Percentiles rank a stretch among this genome's conserved stretches.
phyloP scores from a whole-genome alignment of 108 stramenopile genomes.

The Pseudonitzschia pungens region DNA sequence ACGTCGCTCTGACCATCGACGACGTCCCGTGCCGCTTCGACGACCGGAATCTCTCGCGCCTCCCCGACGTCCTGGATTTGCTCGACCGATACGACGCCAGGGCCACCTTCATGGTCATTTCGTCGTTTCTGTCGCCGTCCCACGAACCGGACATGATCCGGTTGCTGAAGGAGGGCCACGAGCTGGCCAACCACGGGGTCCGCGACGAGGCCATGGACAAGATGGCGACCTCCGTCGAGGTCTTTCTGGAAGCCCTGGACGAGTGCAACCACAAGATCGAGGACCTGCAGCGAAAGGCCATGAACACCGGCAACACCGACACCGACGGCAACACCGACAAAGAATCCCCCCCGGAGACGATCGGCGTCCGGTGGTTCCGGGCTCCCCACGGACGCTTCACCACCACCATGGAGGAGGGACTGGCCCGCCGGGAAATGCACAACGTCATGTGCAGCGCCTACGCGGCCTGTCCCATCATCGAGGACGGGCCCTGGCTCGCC shows the following conservation, averaged over 20 bases:
- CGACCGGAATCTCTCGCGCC: not conserved
- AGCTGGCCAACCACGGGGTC: constrained; percentile 33
- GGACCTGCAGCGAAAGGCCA: constrained; percentile 15
- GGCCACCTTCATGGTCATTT: constrained; percentile 36
- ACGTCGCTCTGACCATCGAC: constrained; percentile 10
- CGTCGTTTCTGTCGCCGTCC: not conserved
- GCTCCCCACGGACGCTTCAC: constrained; percentile 31
- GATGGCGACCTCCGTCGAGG: not conserved
- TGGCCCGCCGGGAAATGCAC: not conserved
- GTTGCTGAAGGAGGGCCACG: constrained; percentile 29
- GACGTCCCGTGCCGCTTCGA: constrained; percentile 12
- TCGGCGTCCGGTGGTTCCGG: constrained; percentile 23
- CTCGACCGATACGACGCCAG: constrained; percentile 20
- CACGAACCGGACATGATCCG: constrained; percentile 26
- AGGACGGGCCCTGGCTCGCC: constrained; percentile 25
- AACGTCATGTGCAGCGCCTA: constrained; percentile 39
- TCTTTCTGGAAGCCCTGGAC: constrained; percentile 20
- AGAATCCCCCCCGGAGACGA: not conserved
- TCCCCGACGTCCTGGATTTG: not conserved
- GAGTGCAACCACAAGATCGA: constrained; percentile 25
- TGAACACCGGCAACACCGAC: not conserved
- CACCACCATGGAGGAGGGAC: constrained; percentile 22
- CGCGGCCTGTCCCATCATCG: constrained; percentile 26
- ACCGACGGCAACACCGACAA: not conserved
- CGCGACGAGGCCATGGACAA: constrained; percentile 17